Evolutionary conservation across 768 basidiomycete genomes (phyloP).

Genomic region (Russula emetica): DNA sequence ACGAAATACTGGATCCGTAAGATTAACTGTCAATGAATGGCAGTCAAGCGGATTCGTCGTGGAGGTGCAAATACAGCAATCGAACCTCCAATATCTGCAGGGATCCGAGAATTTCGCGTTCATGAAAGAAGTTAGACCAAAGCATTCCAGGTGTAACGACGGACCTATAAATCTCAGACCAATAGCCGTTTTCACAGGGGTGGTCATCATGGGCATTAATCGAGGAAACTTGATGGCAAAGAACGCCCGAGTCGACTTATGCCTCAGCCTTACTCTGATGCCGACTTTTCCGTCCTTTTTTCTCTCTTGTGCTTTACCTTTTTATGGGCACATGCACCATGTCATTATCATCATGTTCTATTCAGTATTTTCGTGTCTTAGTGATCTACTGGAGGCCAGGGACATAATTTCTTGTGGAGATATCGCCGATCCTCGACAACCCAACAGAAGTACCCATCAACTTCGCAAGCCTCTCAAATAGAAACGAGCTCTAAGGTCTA

Average conservation of each 20-base stretch:
- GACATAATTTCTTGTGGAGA: background rate
- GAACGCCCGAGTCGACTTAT: background rate
- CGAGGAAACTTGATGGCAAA: background rate
- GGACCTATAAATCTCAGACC: constrained; percentile 13
- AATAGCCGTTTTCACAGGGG: background rate
- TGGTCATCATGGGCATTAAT: background rate
- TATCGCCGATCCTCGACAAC: background rate
- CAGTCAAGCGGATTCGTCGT: background rate
- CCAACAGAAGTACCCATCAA: background rate
- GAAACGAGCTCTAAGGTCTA: background rate
- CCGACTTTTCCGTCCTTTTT: too few relatives aligned
- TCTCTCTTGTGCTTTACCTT: background rate
- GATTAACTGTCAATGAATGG: constrained; percentile 33
- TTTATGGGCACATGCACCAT: too few relatives aligned
- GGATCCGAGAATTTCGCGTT: constrained; percentile 42
- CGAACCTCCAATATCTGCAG: constrained; percentile 25
- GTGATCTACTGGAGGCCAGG: too few relatives aligned
- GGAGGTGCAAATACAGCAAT: background rate
- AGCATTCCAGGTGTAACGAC: background rate
- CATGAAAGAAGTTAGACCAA: background rate
- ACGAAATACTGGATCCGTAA: constrained; percentile 40
- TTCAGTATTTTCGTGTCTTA: too few relatives aligned
- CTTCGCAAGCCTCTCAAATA: background rate
- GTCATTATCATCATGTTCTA: too few relatives aligned
- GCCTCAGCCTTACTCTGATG: too few relatives aligned